Evolutionary conservation across 148 eudicot species (phyloP).

Genomic region (Nepenthes mirabilis): DNA sequence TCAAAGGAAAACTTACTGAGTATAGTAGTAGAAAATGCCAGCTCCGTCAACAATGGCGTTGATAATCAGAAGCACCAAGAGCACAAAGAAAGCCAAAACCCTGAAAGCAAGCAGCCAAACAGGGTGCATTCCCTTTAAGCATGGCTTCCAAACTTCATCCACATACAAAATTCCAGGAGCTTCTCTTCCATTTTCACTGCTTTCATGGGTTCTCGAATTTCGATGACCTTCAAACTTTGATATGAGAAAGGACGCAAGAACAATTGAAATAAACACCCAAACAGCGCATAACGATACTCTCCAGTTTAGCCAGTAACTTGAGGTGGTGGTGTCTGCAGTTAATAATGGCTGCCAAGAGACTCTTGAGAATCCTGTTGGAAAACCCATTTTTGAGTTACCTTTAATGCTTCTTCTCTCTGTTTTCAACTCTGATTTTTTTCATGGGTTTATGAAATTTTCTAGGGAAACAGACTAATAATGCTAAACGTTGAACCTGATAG

Average conservation of each 20-base stretch:
- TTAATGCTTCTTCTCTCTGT: not conserved
- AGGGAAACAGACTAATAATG: not conserved
- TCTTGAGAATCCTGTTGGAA: conserved; percentile 38
- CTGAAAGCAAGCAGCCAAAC: conserved; percentile 64
- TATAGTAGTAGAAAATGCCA: conserved; percentile 50
- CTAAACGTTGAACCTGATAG: too few relatives aligned
- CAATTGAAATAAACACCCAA: conserved; percentile 39
- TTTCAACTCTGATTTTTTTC: not conserved
- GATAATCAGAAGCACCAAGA: conserved; percentile 31
- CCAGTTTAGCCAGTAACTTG: conserved; percentile 89
- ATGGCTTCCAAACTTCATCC: conserved; percentile 76
- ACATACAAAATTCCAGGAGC: conserved; percentile 34
- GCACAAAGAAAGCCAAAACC: conserved; percentile 42
- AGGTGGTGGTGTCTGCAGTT: conserved; percentile 31
- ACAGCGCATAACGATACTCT: conserved; percentile 47
- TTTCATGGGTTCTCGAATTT: conserved; percentile 2
- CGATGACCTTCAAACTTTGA: conserved; percentile 42
- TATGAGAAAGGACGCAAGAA: conserved; percentile 38
- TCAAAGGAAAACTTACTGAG: conserved; percentile 43
- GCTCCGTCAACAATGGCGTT: conserved; percentile 43
- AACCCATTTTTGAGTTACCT: conserved; percentile 20
- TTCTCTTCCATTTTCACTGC: conserved; percentile 13
- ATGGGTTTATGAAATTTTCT: not conserved
- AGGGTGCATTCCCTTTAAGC: conserved; percentile 56
- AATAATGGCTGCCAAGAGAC: conserved; percentile 60